Base-by-base conservation (phyloP, 495 filamentous ascomycete genomes). In the Oidiodendron maius region DNA sequence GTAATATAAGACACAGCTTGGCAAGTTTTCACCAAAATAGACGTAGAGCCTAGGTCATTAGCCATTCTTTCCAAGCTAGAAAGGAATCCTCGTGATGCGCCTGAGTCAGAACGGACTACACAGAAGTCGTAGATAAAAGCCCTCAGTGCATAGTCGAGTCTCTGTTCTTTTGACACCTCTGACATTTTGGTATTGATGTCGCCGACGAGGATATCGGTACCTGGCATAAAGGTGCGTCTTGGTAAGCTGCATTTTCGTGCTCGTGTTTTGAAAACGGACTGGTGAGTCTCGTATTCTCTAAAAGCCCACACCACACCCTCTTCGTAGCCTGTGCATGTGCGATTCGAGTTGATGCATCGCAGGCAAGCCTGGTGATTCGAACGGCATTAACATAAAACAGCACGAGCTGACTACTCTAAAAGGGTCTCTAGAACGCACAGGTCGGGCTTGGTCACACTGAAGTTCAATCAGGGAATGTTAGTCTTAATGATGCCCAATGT, bases 61-160 rank as follows among this genome's bases (percentile, higher is more conserved):
- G 61, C 44, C 30, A 60, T 53, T 9, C 13, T 10, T 42, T 67
- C 64, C 17, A 67, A 36, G 18, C 58, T 53, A 57, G 51, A 36
- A 8, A 67, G 48, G 42, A 58, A 64, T 0, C 64, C 61, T 13
- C 56, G 50, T 0, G 61, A 65, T 3, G 60, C 16, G 9, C 53
- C 37, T 18, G 32, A 26, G 46, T 61, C 59, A 1, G 54, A 42
- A 3, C 57, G 59, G 18, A 42, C 20, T 13, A 62, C 23, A 15
- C 51, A 58, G 28, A 57, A 67, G 30, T 67, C 64, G 46, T 67
- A 54, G 39, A 67, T 55, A 35, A 67, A 67, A 1, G 59, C 59
- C 24, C 52, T 52, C 13, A 67, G 51, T 13, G 64, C 59, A 18
- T 56, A 44, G 21, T 55, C 44, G 18, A 63, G 44, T 3, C 61